These are phyloP conservation scores for Cyclotella baltica DNA, from an alignment of 108 stramenopile genomes.

Conservation along the genomic window DNA sequence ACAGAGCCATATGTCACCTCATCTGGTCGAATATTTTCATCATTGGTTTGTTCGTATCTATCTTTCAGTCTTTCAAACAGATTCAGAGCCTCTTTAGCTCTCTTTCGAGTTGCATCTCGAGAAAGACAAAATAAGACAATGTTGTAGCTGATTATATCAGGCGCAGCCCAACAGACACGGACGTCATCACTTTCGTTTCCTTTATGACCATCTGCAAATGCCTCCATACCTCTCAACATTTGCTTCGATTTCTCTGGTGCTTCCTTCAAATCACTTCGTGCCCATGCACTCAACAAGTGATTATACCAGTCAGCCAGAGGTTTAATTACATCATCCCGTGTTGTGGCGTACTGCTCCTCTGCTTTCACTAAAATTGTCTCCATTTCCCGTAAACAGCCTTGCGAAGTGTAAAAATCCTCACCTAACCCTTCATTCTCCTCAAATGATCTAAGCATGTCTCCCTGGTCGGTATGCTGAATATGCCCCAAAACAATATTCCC, in stretches of 20 bases:
- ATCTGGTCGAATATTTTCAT: slow-evolving; percentile 42
- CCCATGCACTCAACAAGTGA: slow-evolving; percentile 75
- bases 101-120: slow-evolving; percentile 21
- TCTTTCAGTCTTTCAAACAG: slow-evolving; percentile 49
- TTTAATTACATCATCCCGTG: slow-evolving; percentile 35
- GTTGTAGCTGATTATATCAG: slow-evolving; percentile 79
- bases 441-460: slow-evolving; percentile 20
- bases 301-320: slow-evolving; percentile 59
- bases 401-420: slow-evolving; percentile 23
- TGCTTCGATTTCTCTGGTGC: slow-evolving; percentile 17
- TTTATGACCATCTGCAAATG: not conserved
- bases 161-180: slow-evolving; percentile 41
- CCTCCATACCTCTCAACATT: slow-evolving; percentile 48
- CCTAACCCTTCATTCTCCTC: not conserved
- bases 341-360: slow-evolving; percentile 23
- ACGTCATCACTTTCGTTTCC: not conserved
- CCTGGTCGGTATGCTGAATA: slow-evolving; percentile 6
- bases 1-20: slow-evolving; percentile 47
- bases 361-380: slow-evolving; percentile 35
- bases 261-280: slow-evolving; percentile 56
- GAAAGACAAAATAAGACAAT: slow-evolving; percentile 60
- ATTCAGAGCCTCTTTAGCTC: slow-evolving; percentile 50
- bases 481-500: not conserved
- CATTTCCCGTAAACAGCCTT: slow-evolving; percentile 43
- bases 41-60: slow-evolving; percentile 21